Percentiles rank a stretch among this genome's conserved stretches.
Conservation (phyloP, 108 stramenopile genomes). For the Mediolabrus comicus region DNA sequence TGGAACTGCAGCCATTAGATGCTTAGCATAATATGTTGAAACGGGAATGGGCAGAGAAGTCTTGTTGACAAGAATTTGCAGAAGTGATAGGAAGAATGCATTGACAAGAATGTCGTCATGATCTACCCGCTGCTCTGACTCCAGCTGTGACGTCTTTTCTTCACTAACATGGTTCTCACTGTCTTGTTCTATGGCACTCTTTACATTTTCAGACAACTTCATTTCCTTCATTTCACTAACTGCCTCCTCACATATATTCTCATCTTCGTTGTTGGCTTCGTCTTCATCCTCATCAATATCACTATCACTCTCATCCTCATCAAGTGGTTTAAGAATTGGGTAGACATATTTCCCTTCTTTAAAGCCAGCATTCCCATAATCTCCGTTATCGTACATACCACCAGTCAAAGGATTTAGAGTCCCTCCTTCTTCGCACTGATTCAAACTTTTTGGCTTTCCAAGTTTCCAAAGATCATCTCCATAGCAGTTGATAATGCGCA, state of each 20-base stretch:
- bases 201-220: conserved; percentile 3
- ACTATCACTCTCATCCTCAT: conserved; percentile 14
- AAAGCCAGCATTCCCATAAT: conserved; percentile 83
- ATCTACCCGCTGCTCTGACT: too few species aligned
- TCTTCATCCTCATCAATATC: conserved; percentile 11
- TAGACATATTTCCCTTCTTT: conserved; percentile 52
- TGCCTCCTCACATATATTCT: neutral
- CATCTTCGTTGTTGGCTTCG: neutral
- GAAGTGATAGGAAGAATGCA: conserved; percentile 47
- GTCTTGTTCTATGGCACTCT: conserved; percentile 2
- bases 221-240: neutral
- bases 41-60: conserved; percentile 67
- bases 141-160: conserved; percentile 27
- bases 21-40: conserved; percentile 70
- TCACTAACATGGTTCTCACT: conserved; percentile 6
- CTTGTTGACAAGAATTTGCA: conserved; percentile 43
- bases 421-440: neutral
- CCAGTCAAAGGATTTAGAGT: conserved; percentile 49
- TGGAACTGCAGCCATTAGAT: conserved; percentile 52
- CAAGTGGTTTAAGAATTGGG: conserved; percentile 24
- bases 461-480: conserved; percentile 83
- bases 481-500: conserved; percentile 64
- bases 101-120: conserved; percentile 47
- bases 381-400: conserved; percentile 59
- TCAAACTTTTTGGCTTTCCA: conserved; percentile 19